Evolutionary conservation across 257 asterid species (phyloP).

Genomic region (Linaria vulgaris): DNA sequence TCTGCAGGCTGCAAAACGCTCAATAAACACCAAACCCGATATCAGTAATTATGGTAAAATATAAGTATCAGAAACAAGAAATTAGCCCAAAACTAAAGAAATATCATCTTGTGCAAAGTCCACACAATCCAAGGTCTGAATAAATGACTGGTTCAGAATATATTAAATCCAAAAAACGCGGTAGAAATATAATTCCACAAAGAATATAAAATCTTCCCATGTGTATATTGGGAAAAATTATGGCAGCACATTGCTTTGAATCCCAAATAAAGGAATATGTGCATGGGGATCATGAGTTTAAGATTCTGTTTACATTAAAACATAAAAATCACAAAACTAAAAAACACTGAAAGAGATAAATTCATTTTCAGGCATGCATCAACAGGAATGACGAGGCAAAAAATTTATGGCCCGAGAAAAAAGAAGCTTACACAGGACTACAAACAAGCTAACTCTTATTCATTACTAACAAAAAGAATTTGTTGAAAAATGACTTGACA

Average conservation of each 20-base stretch:
- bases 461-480: neutral
- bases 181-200: no score
- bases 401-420: no score
- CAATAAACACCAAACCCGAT: conserved; percentile 17
- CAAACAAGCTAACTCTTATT: neutral
- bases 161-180: neutral
- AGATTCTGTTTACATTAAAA: neutral
- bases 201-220: neutral
- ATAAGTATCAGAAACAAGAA: neutral
- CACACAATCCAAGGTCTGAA: neutral
- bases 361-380: no score
- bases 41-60: conserved; percentile 12
- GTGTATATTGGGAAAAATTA: neutral
- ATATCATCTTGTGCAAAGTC: no score
- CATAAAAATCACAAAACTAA: neutral
- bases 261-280: no score
- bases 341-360: neutral
- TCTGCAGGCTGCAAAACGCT: conserved; percentile 63
- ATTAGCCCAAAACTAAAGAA: no score
- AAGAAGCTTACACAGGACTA: conserved; percentile 1
- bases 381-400: no score
- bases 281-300: neutral
- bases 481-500: conserved; percentile 1
- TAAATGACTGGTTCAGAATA: neutral
- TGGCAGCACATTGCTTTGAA: neutral